Evolutionary conservation across 306 rosid genomes (phyloP).

Genomic region (Cucumis hystrix): DNA sequence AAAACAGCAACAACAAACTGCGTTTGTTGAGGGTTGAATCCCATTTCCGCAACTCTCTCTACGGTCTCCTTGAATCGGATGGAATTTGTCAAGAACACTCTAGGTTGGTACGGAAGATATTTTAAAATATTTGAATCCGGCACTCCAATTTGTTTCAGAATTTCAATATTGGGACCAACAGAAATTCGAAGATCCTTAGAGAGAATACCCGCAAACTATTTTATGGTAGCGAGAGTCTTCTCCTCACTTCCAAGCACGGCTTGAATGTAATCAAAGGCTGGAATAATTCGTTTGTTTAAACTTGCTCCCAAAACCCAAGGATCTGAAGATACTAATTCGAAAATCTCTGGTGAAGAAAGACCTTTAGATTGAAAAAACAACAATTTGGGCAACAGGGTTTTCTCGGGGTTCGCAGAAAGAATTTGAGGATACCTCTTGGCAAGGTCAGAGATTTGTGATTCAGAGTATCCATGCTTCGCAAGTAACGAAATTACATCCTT

Average conservation of each 20-base stretch:
- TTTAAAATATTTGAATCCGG: slow-evolving; percentile 6
- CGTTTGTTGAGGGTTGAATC: slow-evolving; percentile 14
- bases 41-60: slow-evolving; percentile 24
- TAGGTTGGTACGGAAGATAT: slow-evolving; percentile 5
- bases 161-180: not conserved
- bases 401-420: slow-evolving; percentile 17
- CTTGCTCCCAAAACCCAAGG: not conserved
- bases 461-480: slow-evolving; percentile 14
- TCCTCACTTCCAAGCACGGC: slow-evolving; percentile 16
- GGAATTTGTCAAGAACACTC: not conserved
- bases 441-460: slow-evolving; percentile 12
- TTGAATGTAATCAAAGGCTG: slow-evolving; percentile 15
- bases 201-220: not conserved
- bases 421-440: not conserved
- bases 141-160: not conserved
- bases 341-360: slow-evolving; percentile 15
- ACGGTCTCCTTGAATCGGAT: not conserved
- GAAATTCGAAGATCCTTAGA: not conserved
- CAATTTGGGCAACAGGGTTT: slow-evolving; percentile 28
- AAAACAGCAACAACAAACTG: slow-evolving; percentile 17
- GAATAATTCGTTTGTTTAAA: slow-evolving; percentile 19
- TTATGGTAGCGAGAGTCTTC: not conserved
- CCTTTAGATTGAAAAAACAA: slow-evolving; percentile 25
- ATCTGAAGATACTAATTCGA: not conserved
- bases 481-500: slow-evolving; percentile 14